phyloP scores from a whole-genome alignment of 2,329 filamentous ascomycete genomes.

The Xenoacremonium recifei region DNA sequence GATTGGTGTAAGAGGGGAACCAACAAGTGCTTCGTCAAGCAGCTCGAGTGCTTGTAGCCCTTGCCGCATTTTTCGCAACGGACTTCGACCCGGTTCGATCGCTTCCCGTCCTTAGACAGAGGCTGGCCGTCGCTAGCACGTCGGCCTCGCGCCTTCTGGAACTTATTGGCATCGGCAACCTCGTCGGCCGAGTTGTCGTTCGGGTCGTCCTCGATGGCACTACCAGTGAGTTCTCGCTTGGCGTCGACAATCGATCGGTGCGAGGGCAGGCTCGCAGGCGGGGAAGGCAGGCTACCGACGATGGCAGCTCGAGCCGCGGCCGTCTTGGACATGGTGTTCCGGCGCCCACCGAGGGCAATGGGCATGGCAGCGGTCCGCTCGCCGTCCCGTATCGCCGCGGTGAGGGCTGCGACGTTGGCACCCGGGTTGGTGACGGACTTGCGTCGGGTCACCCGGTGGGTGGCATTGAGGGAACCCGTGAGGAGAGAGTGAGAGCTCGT shows the following conservation, averaged over 20 bases:
- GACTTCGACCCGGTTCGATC: conserved; percentile 78
- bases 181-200: conserved; percentile 58
- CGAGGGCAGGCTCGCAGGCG: conserved; percentile 67
- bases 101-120: conserved; percentile 79
- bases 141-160: conserved; percentile 50
- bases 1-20: conserved; percentile 66
- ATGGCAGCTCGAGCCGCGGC: conserved; percentile 52
- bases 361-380: conserved; percentile 54
- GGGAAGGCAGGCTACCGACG: conserved; percentile 57
- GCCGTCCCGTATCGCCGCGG: conserved; percentile 70
- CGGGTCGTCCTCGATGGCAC: conserved; percentile 68
- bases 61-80: conserved; percentile 98
- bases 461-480: conserved; percentile 71
- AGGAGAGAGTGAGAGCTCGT: conserved; percentile 81
- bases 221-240: conserved; percentile 52
- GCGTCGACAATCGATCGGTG: conserved; percentile 51
- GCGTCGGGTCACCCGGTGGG: conserved; percentile 83
- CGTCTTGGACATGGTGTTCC: conserved; percentile 68
- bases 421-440: conserved; percentile 85
- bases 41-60: conserved; percentile 99
- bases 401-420: conserved; percentile 72
- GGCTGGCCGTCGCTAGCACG: conserved; percentile 85
- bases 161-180: conserved; percentile 40
- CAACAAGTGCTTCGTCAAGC: conserved; percentile 99
- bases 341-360: conserved; percentile 58